phyloP scores from a whole-genome alignment of 176 grass and related monocot genomes.

The Avena eriantha region DNA sequence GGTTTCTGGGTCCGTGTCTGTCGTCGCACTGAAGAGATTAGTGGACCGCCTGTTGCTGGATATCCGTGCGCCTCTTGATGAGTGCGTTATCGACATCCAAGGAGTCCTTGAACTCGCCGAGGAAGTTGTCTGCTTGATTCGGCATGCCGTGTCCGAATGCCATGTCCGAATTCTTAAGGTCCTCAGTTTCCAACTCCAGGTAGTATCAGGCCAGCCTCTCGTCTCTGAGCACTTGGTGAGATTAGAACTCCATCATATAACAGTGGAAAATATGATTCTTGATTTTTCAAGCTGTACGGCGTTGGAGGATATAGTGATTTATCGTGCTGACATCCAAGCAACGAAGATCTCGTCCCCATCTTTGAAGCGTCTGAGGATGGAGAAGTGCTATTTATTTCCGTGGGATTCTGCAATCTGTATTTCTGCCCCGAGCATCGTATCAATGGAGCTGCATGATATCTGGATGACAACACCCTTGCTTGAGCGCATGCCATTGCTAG shows the following conservation, averaged over 20 bases:
- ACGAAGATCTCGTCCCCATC: not conserved
- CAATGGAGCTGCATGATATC: not conserved
- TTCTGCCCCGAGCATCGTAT: not conserved
- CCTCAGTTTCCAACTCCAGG: not conserved
- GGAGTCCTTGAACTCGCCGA: not conserved
- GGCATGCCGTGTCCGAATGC: conserved; percentile 1
- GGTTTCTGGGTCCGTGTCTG: not conserved
- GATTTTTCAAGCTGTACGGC: not conserved
- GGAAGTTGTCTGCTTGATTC: not conserved
- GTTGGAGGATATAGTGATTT: conserved; percentile 1
- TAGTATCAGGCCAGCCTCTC: not conserved
- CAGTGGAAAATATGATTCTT: not conserved
- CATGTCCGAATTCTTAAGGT: not conserved
- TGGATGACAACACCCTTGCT: not conserved
- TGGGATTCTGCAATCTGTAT: not conserved
- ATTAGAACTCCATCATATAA: not conserved
- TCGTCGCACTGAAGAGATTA: not conserved
- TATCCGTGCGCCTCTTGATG: not conserved
- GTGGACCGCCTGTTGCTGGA: not conserved
- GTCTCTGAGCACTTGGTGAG: not conserved
- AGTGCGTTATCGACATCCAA: not conserved
- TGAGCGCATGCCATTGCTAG: not conserved
- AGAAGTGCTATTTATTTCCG: not conserved
- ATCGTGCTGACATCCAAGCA: not conserved
- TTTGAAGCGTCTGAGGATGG: not conserved